These are phyloP conservation scores for Colletotrichum sp. DNA, from an alignment of 2,329 filamentous ascomycete genomes.

Conservation along the genomic window DNA sequence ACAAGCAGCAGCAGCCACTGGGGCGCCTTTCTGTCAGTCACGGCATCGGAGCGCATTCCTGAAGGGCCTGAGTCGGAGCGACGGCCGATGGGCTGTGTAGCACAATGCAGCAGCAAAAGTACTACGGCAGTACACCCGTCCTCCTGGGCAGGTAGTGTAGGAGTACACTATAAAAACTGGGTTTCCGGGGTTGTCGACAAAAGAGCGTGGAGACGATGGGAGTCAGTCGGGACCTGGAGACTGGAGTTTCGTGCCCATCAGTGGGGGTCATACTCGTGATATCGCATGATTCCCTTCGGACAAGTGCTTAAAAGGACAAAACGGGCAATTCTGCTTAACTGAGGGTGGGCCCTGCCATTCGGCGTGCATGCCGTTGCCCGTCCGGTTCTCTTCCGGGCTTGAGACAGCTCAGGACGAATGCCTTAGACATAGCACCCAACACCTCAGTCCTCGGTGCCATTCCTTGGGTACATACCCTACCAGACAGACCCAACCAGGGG, in stretches of 20 bases:
- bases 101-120: not conserved
- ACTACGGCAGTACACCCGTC: not conserved
- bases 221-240: not conserved
- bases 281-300: constrained; percentile 4
- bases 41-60: not conserved
- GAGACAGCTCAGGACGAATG: not conserved
- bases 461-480: too few relatives aligned
- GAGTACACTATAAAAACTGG: not conserved
- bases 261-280: not conserved
- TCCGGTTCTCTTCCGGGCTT: constrained; percentile 12
- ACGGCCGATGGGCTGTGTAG: not conserved
- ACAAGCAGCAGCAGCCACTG: not conserved
- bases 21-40: not conserved
- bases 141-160: not conserved
- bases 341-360: not conserved
- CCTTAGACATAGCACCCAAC: not conserved
- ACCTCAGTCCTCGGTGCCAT: too few relatives aligned
- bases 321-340: not conserved
- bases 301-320: constrained; percentile 2
- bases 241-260: not conserved
- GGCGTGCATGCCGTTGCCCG: constrained; percentile 10
- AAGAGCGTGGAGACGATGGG: not conserved
- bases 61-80: not conserved
- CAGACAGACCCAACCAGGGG: not conserved
- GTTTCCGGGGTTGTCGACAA: not conserved